Percentiles rank a stretch among this genome's conserved stretches.
These are phyloP conservation scores for Westerdykella ornata DNA, from an alignment of 2,329 filamentous ascomycete species.

Conservation along the genomic window DNA sequence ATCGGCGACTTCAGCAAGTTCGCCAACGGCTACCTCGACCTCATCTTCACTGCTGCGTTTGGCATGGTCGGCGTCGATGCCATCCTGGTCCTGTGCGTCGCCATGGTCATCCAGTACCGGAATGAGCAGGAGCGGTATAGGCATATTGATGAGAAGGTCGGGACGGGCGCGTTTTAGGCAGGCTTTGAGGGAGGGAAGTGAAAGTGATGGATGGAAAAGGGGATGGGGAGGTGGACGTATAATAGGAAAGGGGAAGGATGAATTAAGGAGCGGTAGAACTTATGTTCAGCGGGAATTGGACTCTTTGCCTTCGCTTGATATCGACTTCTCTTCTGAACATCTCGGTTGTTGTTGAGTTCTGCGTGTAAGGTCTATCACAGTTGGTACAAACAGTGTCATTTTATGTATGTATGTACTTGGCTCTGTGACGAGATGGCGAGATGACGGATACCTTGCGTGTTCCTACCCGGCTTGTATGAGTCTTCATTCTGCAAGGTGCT, in stretches of 20 bases:
- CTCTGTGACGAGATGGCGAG: too few relatives aligned
- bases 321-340: too few relatives aligned
- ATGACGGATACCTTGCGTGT: too few relatives aligned
- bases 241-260: background rate
- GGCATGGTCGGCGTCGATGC: constrained; percentile 67
- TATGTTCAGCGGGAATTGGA: too few relatives aligned
- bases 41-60: constrained; percentile 73
- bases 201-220: background rate
- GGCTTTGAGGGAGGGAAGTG: background rate
- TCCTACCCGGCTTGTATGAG: too few relatives aligned
- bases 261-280: too few relatives aligned
- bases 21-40: constrained; percentile 64
- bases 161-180: constrained; percentile 22
- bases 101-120: constrained; percentile 72
- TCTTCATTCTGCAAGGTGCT: too few relatives aligned
- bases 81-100: constrained; percentile 61
- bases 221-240: background rate
- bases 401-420: too few relatives aligned
- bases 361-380: too few relatives aligned
- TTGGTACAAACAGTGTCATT: too few relatives aligned
- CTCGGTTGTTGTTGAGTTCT: too few relatives aligned
- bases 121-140: constrained; percentile 73
- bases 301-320: too few relatives aligned
- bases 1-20: constrained; percentile 60
- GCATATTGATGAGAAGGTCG: constrained; percentile 72